These are phyloP conservation scores for Backusella macrospora DNA, from an alignment of 192 early-diverging fungal species.

Conservation along the genomic window DNA sequence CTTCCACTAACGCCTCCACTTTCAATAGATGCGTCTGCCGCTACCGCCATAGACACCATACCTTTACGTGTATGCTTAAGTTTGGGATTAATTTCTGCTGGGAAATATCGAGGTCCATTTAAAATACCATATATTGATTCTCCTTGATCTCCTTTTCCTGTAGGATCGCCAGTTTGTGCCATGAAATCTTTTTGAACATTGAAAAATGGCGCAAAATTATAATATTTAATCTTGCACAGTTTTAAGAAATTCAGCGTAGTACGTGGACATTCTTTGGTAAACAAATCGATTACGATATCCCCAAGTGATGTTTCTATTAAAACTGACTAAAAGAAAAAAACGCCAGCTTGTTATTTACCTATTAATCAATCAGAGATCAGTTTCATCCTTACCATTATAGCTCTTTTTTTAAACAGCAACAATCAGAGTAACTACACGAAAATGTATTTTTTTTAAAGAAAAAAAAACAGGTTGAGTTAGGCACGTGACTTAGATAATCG, in stretches of 20 bases:
- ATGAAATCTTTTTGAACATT: conserved; percentile 83
- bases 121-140: conserved; percentile 72
- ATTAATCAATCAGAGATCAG: too few relatives aligned
- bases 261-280: conserved; percentile 67
- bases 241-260: conserved; percentile 84
- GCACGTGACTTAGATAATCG: neutral
- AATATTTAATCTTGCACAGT: conserved; percentile 88
- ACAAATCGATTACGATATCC: conserved; percentile 88
- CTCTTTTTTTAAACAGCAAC: neutral
- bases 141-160: conserved; percentile 71
- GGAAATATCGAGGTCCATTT: conserved; percentile 68
- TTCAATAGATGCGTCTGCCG: conserved; percentile 42
- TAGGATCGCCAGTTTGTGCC: conserved; percentile 76
- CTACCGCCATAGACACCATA: conserved; percentile 77
- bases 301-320: conserved; percentile 89
- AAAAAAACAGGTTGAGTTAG: neutral
- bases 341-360: neutral
- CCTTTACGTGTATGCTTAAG: conserved; percentile 78
- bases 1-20: conserved; percentile 65
- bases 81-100: conserved; percentile 78
- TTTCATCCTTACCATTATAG: neutral
- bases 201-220: conserved; percentile 82
- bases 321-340: conserved; percentile 48
- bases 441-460: neutral
- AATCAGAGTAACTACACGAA: neutral